phyloP scores from a whole-genome alignment of 2,329 filamentous ascomycete genomes.

The Cordyceps fumosorosea region DNA sequence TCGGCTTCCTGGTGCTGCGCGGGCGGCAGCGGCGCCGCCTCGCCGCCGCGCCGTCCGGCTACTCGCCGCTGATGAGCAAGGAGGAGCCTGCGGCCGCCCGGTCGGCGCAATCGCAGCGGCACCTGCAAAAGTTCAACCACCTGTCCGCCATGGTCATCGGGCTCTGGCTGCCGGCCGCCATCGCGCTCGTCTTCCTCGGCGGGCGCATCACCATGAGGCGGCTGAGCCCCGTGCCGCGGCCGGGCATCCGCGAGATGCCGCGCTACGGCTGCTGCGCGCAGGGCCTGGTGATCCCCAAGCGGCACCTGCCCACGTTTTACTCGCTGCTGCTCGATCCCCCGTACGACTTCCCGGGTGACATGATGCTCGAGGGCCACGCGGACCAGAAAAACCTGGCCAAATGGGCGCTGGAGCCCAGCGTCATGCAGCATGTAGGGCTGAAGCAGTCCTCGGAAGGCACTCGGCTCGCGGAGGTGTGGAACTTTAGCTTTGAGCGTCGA shows the following conservation, averaged over 20 bases:
- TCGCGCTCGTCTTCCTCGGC: constrained; percentile 24
- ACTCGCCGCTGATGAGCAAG: constrained; percentile 3
- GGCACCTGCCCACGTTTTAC: constrained; percentile 24
- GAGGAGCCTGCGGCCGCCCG: not conserved
- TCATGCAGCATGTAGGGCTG: constrained; percentile 31
- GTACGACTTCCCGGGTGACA: constrained; percentile 28
- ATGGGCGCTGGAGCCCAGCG: constrained; percentile 32
- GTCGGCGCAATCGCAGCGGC: constrained; percentile 12
- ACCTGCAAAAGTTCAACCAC: constrained; percentile 19
- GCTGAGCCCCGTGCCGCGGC: constrained; percentile 17
- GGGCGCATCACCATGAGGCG: constrained; percentile 24
- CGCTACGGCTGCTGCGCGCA: constrained; percentile 34
- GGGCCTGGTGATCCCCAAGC: constrained; percentile 28
- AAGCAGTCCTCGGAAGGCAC: constrained; percentile 25
- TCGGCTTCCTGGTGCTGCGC: constrained; percentile 16
- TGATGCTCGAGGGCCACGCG: constrained; percentile 30
- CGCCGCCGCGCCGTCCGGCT: not conserved
- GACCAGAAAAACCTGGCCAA: constrained; percentile 23
- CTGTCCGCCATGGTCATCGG: constrained; percentile 21
- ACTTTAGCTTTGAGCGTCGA: constrained; percentile 28
- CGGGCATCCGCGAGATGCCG: constrained; percentile 28
- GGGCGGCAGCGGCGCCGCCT: constrained; percentile 5
- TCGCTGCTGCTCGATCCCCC: constrained; percentile 24
- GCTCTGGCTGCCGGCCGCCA: constrained; percentile 27
- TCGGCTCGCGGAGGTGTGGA: constrained; percentile 27